phyloP scores from a whole-genome alignment of 352 stramenopile genomes.

The Phytophthora fragariaefolia region DNA sequence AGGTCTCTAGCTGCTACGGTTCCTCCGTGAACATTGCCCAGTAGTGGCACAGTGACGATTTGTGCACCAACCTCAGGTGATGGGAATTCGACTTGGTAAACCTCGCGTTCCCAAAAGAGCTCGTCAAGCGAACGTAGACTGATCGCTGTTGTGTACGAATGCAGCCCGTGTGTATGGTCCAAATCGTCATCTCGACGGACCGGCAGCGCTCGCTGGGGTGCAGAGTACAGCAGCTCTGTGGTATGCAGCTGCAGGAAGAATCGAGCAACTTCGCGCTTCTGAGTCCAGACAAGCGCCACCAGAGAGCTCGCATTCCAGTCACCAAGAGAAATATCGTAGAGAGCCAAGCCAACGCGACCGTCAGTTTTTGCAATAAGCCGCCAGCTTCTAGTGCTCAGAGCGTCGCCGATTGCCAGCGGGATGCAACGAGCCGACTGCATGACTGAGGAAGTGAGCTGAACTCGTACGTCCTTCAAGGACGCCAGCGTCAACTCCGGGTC shows the following conservation, averaged over 20 bases:
- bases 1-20: slow-evolving; percentile 47
- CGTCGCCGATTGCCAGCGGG: slow-evolving; percentile 13
- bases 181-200: slow-evolving; percentile 54
- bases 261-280: slow-evolving; percentile 46
- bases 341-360: slow-evolving; percentile 47
- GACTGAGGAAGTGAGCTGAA: slow-evolving; percentile 24
- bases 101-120: slow-evolving; percentile 62
- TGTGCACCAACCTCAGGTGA: not conserved
- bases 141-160: slow-evolving; percentile 56
- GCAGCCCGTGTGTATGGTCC: slow-evolving; percentile 41
- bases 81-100: slow-evolving; percentile 51
- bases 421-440: slow-evolving; percentile 18
- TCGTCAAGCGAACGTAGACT: slow-evolving; percentile 51
- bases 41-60: slow-evolving; percentile 28
- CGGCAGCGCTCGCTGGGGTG: slow-evolving; percentile 39
- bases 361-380: slow-evolving; percentile 46
- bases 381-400: slow-evolving; percentile 39
- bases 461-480: slow-evolving; percentile 34
- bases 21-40: slow-evolving; percentile 44
- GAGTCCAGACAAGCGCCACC: slow-evolving; percentile 57
- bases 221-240: slow-evolving; percentile 52
- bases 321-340: slow-evolving; percentile 59
- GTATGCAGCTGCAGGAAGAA: slow-evolving; percentile 61
- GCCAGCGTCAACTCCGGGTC: slow-evolving; percentile 38
- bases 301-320: slow-evolving; percentile 51